These are phyloP conservation scores for Lecanicillium sp. DNA, from an alignment of 2,329 filamentous ascomycete species.

Conservation along the genomic window DNA sequence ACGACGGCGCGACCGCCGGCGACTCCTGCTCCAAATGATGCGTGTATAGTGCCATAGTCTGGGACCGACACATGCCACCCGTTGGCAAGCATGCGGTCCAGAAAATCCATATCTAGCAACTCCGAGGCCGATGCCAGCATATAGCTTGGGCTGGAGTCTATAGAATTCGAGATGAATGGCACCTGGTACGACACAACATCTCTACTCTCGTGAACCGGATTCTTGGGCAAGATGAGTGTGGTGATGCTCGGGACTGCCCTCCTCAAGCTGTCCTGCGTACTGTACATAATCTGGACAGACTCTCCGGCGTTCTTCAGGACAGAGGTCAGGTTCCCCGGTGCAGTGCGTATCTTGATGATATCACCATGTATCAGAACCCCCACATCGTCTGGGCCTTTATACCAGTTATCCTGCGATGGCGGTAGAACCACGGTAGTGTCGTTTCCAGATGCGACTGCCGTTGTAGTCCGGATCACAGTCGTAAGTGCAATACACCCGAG, in stretches of 20 bases:
- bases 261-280: constrained; percentile 25
- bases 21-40: constrained; percentile 38
- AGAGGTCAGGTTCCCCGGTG: constrained; percentile 16
- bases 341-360: constrained; percentile 9
- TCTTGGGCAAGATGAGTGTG: constrained; percentile 25
- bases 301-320: constrained; percentile 7
- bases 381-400: constrained; percentile 23
- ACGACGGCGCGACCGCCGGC: constrained; percentile 38
- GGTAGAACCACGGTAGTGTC: constrained; percentile 19
- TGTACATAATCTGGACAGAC: constrained; percentile 30
- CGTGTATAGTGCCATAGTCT: constrained; percentile 39
- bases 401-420: constrained; percentile 31
- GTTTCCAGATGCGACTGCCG: too few species aligned
- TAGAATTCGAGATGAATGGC: constrained; percentile 29
- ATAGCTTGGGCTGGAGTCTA: constrained; percentile 33
- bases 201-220: background rate
- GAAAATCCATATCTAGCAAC: constrained; percentile 10
- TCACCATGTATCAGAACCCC: constrained; percentile 15
- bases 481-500: too few species aligned
- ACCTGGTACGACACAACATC: constrained; percentile 33
- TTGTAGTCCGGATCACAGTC: too few species aligned
- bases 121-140: constrained; percentile 17
- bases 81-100: constrained; percentile 26
- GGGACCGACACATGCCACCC: constrained; percentile 41
- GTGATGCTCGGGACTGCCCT: constrained; percentile 34